Evolutionary conservation across 75 land plant species (phyloP).

Genomic region (Pinus albicaulis): DNA sequence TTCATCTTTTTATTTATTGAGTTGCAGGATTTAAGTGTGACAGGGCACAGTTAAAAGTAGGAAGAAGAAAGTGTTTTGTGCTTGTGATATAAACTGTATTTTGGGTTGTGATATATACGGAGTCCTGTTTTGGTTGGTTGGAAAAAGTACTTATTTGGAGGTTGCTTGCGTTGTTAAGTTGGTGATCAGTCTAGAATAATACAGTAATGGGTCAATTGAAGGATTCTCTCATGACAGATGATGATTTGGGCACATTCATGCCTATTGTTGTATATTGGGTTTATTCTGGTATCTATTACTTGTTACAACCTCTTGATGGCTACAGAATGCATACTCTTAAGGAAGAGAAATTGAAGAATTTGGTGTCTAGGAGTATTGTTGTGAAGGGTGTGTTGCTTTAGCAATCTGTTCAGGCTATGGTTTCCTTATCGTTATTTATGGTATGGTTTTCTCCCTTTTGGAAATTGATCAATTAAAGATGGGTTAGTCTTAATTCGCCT

Average conservation of each 20-base stretch:
- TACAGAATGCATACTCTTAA: conserved; percentile 59
- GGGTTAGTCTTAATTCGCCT: too few species aligned
- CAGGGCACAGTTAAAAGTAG: background rate
- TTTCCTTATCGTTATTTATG: conserved; percentile 50
- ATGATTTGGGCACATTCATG: conserved; percentile 67
- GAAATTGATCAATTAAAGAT: background rate
- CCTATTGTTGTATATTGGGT: conserved; percentile 89
- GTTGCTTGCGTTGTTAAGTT: background rate
- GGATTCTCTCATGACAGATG: conserved; percentile 44
- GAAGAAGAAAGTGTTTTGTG: background rate
- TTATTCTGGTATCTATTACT: conserved; percentile 73
- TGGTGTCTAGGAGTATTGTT: conserved; percentile 52
- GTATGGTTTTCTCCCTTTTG: conserved; percentile 18
- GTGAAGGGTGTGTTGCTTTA: conserved; percentile 75
- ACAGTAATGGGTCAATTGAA: conserved; percentile 11
- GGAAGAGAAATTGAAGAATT: conserved; percentile 68
- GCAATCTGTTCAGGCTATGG: conserved; percentile 68
- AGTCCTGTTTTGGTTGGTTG: background rate
- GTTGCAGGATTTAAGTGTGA: background rate
- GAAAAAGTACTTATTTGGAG: background rate
- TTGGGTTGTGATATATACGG: background rate
- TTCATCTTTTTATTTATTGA: background rate
- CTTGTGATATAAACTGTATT: background rate
- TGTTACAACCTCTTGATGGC: conserved; percentile 40
- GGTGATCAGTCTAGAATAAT: background rate